Percentiles rank a stretch among this genome's conserved stretches.
Conservation (phyloP, 208 protist genomes). For the Endotrypanum monterogeii region DNA sequence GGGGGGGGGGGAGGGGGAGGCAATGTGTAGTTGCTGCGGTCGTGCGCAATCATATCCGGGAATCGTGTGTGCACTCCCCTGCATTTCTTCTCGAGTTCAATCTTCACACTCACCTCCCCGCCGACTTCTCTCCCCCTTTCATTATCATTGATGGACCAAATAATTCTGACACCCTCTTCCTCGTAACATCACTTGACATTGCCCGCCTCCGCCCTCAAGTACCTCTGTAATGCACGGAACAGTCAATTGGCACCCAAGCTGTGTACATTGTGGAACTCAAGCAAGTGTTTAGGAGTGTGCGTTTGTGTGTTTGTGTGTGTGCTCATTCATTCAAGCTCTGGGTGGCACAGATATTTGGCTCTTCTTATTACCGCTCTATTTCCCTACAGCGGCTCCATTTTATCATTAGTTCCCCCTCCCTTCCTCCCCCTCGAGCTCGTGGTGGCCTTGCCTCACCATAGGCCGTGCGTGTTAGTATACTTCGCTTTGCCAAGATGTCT, state of each 20-base stretch:
- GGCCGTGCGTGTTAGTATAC: neutral
- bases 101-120: neutral
- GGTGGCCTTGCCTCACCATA: neutral
- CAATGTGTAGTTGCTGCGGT: neutral
- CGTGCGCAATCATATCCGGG: neutral
- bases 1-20: too few relatives aligned
- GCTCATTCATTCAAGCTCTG: neutral
- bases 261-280: neutral
- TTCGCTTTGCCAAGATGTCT: constrained; percentile 10
- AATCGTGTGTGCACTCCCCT: neutral
- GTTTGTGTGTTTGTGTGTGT: too few relatives aligned
- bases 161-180: neutral
- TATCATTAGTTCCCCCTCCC: neutral
- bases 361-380: neutral
- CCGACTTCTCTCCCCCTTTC: neutral
- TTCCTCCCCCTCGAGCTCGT: neutral
- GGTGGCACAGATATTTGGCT: neutral
- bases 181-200: neutral
- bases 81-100: neutral
- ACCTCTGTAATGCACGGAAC: neutral
- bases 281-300: neutral
- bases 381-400: neutral
- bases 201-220: neutral
- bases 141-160: neutral
- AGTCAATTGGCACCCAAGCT: neutral